Evolutionary conservation across 805 yeast genomes (phyloP).

Genomic region (Saccharomycopsis synnaedendra): DNA sequence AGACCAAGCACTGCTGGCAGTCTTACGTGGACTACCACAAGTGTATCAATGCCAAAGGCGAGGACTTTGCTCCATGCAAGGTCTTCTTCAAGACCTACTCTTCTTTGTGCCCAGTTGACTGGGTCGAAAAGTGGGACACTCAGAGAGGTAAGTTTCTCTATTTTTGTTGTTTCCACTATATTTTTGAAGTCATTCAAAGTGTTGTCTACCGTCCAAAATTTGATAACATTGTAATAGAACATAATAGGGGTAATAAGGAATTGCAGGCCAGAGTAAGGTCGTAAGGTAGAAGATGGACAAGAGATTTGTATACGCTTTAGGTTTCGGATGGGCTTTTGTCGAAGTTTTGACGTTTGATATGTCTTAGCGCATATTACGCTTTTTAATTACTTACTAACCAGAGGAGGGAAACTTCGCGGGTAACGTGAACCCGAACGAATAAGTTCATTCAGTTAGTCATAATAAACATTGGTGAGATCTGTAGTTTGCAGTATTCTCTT

Average conservation of each 20-base stretch:
- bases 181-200: constrained; percentile 20
- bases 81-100: constrained; percentile 87
- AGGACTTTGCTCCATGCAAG: constrained; percentile 95
- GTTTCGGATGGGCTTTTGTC: too few relatives aligned
- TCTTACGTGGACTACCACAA: constrained; percentile 96
- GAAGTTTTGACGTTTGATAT: too few relatives aligned
- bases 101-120: constrained; percentile 73
- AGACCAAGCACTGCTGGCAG: constrained; percentile 98
- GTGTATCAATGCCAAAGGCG: constrained; percentile 94
- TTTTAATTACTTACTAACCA: constrained; percentile 2
- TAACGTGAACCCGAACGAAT: constrained; percentile 25
- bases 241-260: too few relatives aligned
- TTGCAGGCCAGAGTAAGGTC: too few relatives aligned
- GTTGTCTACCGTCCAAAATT: constrained; percentile 10
- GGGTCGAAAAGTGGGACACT: constrained; percentile 84
- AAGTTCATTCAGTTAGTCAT: too few relatives aligned
- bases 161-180: too few relatives aligned
- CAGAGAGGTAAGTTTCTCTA: constrained; percentile 39
- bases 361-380: too few relatives aligned
- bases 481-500: too few relatives aligned
- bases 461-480: too few relatives aligned
- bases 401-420: constrained; percentile 46
- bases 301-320: too few relatives aligned
- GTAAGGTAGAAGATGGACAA: too few relatives aligned
- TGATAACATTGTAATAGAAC: too few relatives aligned